phyloP scores from a whole-genome alignment of 805 yeast genomes.

The Kregervanrija pseudodelftensis region DNA sequence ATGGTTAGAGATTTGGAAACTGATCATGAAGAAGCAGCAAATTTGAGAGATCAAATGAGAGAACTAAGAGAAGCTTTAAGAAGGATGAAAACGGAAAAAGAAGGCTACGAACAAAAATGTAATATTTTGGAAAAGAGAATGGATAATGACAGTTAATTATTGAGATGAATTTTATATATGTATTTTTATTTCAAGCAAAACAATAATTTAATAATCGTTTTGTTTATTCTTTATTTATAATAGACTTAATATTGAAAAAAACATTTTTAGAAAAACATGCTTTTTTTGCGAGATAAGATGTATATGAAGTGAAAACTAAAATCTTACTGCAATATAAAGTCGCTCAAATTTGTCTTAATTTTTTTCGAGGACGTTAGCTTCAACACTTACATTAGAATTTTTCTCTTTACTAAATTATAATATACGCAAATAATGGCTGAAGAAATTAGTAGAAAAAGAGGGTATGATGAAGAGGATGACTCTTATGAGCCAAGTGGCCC shows the following conservation, averaged over 20 bases:
- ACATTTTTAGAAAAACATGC: no score
- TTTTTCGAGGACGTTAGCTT: no score
- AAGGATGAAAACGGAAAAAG: conserved; percentile 24
- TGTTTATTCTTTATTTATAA: no score
- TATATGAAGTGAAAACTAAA: no score
- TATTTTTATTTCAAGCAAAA: no score
- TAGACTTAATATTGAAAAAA: no score
- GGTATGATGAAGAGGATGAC: conserved; percentile 11
- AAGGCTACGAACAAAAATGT: conserved; percentile 2
- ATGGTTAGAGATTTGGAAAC: conserved; percentile 20
- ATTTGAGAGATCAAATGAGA: conserved; percentile 5
- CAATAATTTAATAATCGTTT: no score
- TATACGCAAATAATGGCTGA: conserved; percentile 9
- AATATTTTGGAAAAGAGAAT: conserved; percentile 1
- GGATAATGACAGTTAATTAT: neutral
- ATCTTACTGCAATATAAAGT: no score
- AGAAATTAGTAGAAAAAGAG: conserved; percentile 11
- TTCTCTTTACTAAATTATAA: neutral
- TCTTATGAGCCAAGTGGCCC: conserved; percentile 4
- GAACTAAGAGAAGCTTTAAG: conserved; percentile 11
- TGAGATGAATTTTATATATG: no score
- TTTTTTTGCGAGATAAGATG: no score
- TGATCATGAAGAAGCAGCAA: conserved; percentile 8
- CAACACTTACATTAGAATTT: neutral
- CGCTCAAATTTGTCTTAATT: no score